Percentiles rank a stretch among this genome's conserved stretches.
Evolutionary conservation across 2,329 filamentous ascomycete genomes (phyloP).

Genomic region (Parafenestella ontariensis): DNA sequence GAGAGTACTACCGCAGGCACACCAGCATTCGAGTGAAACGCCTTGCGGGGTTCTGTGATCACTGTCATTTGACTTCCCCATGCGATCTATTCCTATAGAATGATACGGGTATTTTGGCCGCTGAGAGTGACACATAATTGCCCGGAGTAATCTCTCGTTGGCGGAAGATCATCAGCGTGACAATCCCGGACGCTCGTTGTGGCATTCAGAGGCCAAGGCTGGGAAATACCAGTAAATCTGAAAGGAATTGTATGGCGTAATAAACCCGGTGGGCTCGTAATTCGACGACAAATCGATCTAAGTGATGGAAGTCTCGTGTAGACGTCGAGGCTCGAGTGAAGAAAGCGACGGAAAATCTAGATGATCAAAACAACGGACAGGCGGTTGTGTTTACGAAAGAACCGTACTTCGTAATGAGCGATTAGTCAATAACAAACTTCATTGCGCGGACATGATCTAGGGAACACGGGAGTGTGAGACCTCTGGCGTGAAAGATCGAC

Average conservation of each 20-base stretch:
- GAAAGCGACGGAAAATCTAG: too few species aligned
- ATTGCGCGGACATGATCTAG: too few species aligned
- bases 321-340: too few species aligned
- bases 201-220: constrained; percentile 4
- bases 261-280: not conserved
- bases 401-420: too few species aligned
- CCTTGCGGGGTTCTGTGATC: constrained; percentile 3
- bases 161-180: constrained; percentile 16
- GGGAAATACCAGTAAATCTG: constrained; percentile 2
- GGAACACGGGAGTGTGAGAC: too few species aligned
- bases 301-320: too few species aligned
- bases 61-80: not conserved
- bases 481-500: too few species aligned
- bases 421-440: too few species aligned
- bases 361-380: too few species aligned
- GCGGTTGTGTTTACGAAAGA: too few species aligned
- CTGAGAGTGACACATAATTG: constrained; percentile 2
- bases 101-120: constrained; percentile 11
- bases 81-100: constrained; percentile 3
- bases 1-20: not conserved
- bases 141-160: constrained; percentile 24
- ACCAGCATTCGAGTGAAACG: constrained; percentile 1
- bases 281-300: too few species aligned
- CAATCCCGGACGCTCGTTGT: constrained; percentile 1
- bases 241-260: not conserved